Evolutionary conservation across 768 basidiomycete species (phyloP), one percentile per base, ranked within the genome.

Genomic region (Tubosaeta brunneosetosa): DNA sequence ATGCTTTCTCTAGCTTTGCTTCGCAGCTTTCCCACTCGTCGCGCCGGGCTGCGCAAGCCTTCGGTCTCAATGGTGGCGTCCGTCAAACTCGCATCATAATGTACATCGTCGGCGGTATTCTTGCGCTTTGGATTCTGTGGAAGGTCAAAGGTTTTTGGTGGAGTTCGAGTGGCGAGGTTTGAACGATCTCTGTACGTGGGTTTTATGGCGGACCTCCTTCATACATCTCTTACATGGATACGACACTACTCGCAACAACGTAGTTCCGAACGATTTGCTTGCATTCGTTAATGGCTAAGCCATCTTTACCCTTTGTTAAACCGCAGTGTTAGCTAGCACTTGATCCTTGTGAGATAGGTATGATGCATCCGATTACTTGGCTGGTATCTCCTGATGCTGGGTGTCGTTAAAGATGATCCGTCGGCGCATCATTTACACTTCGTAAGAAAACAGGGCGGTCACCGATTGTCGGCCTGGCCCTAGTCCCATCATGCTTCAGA

Each of bases 81-180:
- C 85, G 82, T 66, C 83, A 85, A 38, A 85, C 80, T 72, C 76
- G 86, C 29, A 79, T 88, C 40, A 86, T 84, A 12, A 67, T 82
- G 51, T 77, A 82, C 43, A 73, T 85, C 31, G 80, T 85, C 13
- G 73, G 66, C 0, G 66, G 75, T 2, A 78, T 88, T 58, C 52
- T 90, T 38, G 59, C 67, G 0, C 66, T 88, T 17, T 86, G 83
- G 83, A 46, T 88, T 4, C 43, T 74, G 11, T 77, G 75, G 63
- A 81, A 76, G 66, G 57, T 82, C 13, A 71, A 74, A 45, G 66
- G 69, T n/a, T 77, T 77, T 72, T 82, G 81, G 80, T 65, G 65
- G 61, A 36, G 42, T 19, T 62, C 59, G 9, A 50, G 50, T n/a
- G 57, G 54, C 19, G 41, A 62, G 17, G 59, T 48, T 40, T 68